Evolutionary conservation across 2,329 filamentous ascomycete genomes (phyloP).

Genomic region (Coniochaeta prunicola): DNA sequence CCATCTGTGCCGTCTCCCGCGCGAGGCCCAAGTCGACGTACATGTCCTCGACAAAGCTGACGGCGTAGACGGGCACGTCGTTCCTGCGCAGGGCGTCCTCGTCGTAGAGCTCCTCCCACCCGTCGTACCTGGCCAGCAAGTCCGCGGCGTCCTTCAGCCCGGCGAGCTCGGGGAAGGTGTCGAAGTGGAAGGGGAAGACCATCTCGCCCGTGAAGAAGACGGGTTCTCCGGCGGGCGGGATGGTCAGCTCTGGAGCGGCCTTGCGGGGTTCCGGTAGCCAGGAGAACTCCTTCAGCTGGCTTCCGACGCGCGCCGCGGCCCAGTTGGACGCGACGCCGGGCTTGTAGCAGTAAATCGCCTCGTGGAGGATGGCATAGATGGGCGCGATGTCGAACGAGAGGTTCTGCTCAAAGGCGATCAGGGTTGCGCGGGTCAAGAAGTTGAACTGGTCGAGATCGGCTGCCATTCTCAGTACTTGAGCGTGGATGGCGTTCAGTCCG

Average conservation of each 20-base stretch:
- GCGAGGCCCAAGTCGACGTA: constrained; percentile 78
- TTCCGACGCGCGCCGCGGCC: constrained; percentile 63
- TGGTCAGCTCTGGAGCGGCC: constrained; percentile 6
- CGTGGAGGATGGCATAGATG: constrained; percentile 82
- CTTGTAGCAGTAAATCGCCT: constrained; percentile 76
- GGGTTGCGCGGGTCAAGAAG: constrained; percentile 65
- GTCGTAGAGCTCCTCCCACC: constrained; percentile 76
- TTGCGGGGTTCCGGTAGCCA: constrained; percentile 35
- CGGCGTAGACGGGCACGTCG: constrained; percentile 74
- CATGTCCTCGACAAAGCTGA: constrained; percentile 82
- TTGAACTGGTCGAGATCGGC: constrained; percentile 70
- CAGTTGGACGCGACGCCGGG: constrained; percentile 58
- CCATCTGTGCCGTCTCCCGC: constrained; percentile 63
- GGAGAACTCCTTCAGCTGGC: constrained; percentile 34
- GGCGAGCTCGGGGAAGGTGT: constrained; percentile 70
- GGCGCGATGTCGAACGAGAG: constrained; percentile 68
- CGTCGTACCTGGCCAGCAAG: constrained; percentile 56
- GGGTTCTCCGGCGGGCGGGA: constrained; percentile 36
- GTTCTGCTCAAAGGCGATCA: constrained; percentile 60
- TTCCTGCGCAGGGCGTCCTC: constrained; percentile 66
- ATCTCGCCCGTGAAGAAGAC: constrained; percentile 88
- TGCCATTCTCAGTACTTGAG: constrained; percentile 61
- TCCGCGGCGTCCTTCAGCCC: constrained; percentile 62
- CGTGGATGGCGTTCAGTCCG: constrained; percentile 68
- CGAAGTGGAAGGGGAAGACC: constrained; percentile 81